Percentiles rank a stretch among this genome's conserved stretches.
phyloP scores from a whole-genome alignment of 2,329 filamentous ascomycete species.

The Paraconiothyrium sp. region DNA sequence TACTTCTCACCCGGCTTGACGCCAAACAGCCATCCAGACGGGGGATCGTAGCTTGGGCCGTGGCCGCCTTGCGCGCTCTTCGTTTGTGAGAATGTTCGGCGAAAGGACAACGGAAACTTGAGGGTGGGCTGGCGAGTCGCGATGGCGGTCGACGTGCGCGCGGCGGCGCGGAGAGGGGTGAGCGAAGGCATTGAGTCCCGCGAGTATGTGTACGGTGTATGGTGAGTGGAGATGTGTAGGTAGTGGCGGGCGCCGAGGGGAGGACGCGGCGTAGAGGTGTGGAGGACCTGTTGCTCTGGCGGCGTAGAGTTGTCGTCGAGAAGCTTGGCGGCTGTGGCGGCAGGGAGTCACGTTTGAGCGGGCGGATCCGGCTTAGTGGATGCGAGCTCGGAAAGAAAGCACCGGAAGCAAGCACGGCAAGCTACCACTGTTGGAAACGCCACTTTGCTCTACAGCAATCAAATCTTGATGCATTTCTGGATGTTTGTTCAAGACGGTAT shows the following conservation, averaged over 20 bases:
- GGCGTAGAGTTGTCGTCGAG: conserved; percentile 1
- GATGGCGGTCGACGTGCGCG: conserved; percentile 33
- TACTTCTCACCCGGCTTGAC: conserved; percentile 95
- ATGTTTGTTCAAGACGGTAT: background rate
- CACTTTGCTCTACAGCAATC: background rate
- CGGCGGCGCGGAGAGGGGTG: conserved; percentile 32
- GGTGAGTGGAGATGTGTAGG: conserved; percentile 15
- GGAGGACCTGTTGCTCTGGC: conserved; percentile 1
- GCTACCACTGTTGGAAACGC: background rate
- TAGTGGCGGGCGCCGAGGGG: conserved; percentile 1
- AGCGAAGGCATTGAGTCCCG: conserved; percentile 36
- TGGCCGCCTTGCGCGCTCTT: conserved; percentile 52
- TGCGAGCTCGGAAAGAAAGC: background rate
- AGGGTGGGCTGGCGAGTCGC: conserved; percentile 30
- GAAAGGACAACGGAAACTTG: conserved; percentile 26
- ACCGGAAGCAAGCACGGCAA: too few relatives aligned
- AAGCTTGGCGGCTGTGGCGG: conserved; percentile 11
- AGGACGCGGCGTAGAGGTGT: conserved; percentile 8
- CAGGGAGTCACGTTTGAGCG: background rate
- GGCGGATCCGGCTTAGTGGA: conserved; percentile 3
- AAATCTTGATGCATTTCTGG: too few relatives aligned
- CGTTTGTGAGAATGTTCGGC: conserved; percentile 38
- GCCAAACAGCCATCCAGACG: conserved; percentile 90
- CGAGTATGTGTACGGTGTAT: background rate
- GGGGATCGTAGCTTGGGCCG: conserved; percentile 86